phyloP scores from a whole-genome alignment of 179 eudicot genomes.

The Camellia oleifera region DNA sequence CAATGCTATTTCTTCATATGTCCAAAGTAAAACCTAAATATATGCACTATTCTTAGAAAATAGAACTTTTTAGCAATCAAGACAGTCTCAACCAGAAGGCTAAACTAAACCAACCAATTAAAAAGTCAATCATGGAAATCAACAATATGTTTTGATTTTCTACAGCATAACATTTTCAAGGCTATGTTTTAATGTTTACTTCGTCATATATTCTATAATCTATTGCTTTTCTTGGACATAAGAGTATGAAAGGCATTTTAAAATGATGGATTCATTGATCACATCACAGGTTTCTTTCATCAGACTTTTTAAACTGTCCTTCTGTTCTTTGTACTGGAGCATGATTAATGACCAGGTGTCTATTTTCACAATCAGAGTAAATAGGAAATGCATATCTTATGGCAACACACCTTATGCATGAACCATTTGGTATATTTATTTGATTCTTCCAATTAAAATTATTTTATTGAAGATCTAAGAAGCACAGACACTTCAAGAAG shows the following conservation, averaged over 20 bases:
- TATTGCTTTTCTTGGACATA: not conserved
- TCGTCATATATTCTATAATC: not conserved
- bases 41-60: not conserved
- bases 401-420: not conserved
- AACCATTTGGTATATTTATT: not conserved
- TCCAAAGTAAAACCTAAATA: not conserved
- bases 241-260: not conserved
- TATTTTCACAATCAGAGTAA: not conserved
- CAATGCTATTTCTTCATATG: not conserved
- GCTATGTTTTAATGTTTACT: not conserved
- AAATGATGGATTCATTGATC: not conserved
- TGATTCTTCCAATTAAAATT: not conserved
- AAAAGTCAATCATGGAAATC: not conserved
- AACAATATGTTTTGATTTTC: not conserved
- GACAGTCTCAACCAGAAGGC: conserved; percentile 1
- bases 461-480: not conserved
- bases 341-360: not conserved
- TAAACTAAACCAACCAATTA: not conserved
- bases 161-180: not conserved
- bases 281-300: not conserved
- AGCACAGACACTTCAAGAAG: no score
- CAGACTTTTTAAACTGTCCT: not conserved
- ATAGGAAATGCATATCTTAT: not conserved
- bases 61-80: not conserved
- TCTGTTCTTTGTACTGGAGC: not conserved